Percentiles rank a stretch among this genome's conserved stretches.
Conservation (phyloP, 2,329 filamentous ascomycete species). For the Ophiostoma tasmaniense region DNA sequence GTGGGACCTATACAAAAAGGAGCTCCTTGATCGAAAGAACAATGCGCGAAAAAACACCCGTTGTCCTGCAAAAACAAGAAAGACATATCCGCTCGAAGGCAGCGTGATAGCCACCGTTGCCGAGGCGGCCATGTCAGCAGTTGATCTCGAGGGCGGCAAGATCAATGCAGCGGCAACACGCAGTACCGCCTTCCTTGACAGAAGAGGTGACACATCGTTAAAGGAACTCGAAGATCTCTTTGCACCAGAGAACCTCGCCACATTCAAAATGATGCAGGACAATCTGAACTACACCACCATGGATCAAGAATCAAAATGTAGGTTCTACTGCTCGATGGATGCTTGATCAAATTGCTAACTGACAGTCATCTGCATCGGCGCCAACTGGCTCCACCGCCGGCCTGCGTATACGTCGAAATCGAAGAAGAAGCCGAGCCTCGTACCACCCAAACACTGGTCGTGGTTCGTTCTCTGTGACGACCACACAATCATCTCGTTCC, state of each 20-base stretch:
- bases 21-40: neutral
- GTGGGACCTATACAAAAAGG: constrained; percentile 27
- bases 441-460: constrained; percentile 49
- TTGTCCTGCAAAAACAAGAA: neutral
- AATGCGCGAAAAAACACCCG: neutral
- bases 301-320: constrained; percentile 59
- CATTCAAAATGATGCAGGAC: constrained; percentile 51
- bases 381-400: constrained; percentile 51
- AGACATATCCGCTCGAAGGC: neutral
- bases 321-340: constrained; percentile 21
- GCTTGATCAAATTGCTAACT: constrained; percentile 19
- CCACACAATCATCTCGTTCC: constrained; percentile 61
- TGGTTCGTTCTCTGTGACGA: constrained; percentile 64
- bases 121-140: neutral
- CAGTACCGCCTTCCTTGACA: neutral
- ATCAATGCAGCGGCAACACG: neutral
- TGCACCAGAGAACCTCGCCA: constrained; percentile 26
- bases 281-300: constrained; percentile 71
- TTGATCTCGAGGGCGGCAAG: constrained; percentile 12
- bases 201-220: neutral
- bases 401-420: constrained; percentile 19
- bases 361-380: constrained; percentile 60
- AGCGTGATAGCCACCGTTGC: neutral
- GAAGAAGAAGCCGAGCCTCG: constrained; percentile 27
- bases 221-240: neutral